phyloP scores from a whole-genome alignment of 2,329 filamentous ascomycete genomes.

The Cladosporium cucumerinum region DNA sequence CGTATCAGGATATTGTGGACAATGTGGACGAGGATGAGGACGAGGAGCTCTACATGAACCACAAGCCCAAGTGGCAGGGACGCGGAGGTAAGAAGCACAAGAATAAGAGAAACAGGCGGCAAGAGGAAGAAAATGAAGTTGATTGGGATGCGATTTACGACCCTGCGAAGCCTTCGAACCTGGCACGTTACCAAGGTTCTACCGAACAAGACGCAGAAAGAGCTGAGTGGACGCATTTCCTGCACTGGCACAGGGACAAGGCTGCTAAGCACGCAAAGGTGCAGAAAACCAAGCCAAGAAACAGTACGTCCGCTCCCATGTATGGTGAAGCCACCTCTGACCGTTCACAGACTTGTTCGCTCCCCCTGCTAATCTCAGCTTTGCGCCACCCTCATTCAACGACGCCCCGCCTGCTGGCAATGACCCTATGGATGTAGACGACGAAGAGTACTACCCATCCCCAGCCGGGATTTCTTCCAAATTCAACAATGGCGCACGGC shows the following conservation, averaged over 20 bases:
- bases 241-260: constrained; percentile 59
- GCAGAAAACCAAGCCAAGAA: constrained; percentile 6
- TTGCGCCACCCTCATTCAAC: constrained; percentile 48
- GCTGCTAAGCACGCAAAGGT: background rate
- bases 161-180: constrained; percentile 74
- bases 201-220: constrained; percentile 79
- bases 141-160: constrained; percentile 95
- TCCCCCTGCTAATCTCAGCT: constrained; percentile 35
- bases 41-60: constrained; percentile 49
- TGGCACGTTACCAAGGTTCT: constrained; percentile 78
- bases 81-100: constrained; percentile 65
- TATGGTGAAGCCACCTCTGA: background rate
- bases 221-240: constrained; percentile 76
- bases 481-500: constrained; percentile 50
- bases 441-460: constrained; percentile 23
- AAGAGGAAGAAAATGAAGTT: constrained; percentile 49
- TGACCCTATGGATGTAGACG: constrained; percentile 18
- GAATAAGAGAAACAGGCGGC: constrained; percentile 69
- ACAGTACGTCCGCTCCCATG: background rate
- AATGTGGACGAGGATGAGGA: constrained; percentile 75
- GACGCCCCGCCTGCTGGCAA: constrained; percentile 8
- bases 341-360: constrained; percentile 5
- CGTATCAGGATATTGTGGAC: constrained; percentile 20
- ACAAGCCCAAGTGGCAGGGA: constrained; percentile 60
- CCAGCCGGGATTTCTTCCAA: constrained; percentile 42